Percentiles rank a stretch among this genome's conserved stretches.
Evolutionary conservation across 305 asterid genomes (phyloP).

Genomic region (Galium porrigens): DNA sequence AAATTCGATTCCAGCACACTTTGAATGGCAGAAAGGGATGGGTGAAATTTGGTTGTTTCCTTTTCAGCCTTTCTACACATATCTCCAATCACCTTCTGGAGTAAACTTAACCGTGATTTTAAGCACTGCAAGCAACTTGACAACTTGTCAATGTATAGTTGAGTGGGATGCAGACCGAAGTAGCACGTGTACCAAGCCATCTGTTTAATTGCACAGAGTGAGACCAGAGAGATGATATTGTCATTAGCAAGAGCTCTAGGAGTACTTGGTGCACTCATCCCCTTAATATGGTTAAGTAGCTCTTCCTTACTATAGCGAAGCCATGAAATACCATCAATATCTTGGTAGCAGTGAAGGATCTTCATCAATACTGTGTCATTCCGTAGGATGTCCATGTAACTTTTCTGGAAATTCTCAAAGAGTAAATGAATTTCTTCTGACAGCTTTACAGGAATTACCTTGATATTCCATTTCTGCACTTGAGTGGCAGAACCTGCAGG

Average conservation of each 20-base stretch:
- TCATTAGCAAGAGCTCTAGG: conserved; percentile 23
- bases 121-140: conserved; percentile 28
- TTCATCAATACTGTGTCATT: conserved; percentile 26
- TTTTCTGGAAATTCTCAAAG: conserved; percentile 28
- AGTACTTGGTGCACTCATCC: conserved; percentile 20
- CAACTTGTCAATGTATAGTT: conserved; percentile 36
- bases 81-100: conserved; percentile 32
- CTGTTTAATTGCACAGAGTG: conserved; percentile 46
- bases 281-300: conserved; percentile 27
- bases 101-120: conserved; percentile 31
- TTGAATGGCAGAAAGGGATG: conserved; percentile 39
- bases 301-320: conserved; percentile 33
- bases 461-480: conserved; percentile 34
- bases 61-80: conserved; percentile 33
- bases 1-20: conserved; percentile 27
- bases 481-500: conserved; percentile 25
- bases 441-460: conserved; percentile 34
- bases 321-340: conserved; percentile 25
- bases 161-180: conserved; percentile 44
- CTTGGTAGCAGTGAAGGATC: conserved; percentile 21
- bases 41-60: conserved; percentile 33
- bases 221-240: conserved; percentile 22
- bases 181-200: conserved; percentile 55
- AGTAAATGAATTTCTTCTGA: conserved; percentile 32
- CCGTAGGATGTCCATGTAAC: conserved; percentile 32